Conservation (phyloP, 2,329 filamentous ascomycete genomes). For the Colletotrichum limetticola region DNA sequence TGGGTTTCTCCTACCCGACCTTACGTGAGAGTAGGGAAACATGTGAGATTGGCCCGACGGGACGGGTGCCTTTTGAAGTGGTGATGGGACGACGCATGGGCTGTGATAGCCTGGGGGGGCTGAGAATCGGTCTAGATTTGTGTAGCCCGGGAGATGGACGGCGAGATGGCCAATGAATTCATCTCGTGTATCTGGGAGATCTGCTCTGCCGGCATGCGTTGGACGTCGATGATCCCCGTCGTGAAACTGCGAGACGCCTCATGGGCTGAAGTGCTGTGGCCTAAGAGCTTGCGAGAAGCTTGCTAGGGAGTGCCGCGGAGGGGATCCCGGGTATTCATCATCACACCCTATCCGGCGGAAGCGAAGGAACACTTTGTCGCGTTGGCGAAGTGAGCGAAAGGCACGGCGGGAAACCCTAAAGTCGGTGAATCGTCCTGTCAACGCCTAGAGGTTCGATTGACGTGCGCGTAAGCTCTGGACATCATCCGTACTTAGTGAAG, state of each 20-base stretch:
- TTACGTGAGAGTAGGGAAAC: not conserved
- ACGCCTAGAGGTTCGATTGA: not conserved
- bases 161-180: not conserved
- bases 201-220: not conserved
- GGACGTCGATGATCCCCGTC: not conserved
- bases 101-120: not conserved
- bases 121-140: not conserved
- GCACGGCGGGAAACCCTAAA: not conserved
- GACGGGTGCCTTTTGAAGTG: not conserved
- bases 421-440: not conserved
- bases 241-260: not conserved
- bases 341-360: not conserved
- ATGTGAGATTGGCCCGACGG: constrained; percentile 11
- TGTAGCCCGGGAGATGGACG: not conserved
- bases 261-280: not conserved
- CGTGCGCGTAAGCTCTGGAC: not conserved
- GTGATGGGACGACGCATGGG: constrained; percentile 3
- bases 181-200: not conserved
- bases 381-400: constrained; percentile 1
- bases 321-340: not conserved
- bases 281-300: not conserved
- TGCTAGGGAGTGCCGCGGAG: not conserved
- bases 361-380: not conserved
- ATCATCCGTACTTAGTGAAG: not conserved
- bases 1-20: not conserved